Evolutionary conservation across 2,329 filamentous ascomycete species (phyloP).

Genomic region (Grosmannia clavigera): DNA sequence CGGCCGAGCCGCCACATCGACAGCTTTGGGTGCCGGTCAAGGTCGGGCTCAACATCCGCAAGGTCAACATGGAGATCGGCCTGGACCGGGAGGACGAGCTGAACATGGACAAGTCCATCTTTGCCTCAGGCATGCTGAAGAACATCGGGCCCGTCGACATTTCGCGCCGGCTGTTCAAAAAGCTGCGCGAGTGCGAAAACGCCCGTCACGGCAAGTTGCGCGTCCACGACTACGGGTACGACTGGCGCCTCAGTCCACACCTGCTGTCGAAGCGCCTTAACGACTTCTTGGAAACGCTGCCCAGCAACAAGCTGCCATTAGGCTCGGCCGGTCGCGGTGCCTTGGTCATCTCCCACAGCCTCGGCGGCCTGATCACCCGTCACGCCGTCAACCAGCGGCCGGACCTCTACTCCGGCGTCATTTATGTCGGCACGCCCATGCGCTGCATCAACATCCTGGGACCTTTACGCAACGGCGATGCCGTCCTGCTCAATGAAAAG

Average conservation of each 20-base stretch:
- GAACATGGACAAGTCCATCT: constrained; percentile 69
- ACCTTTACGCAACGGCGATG: constrained; percentile 81
- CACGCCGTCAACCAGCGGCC: constrained; percentile 79
- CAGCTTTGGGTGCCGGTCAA: constrained; percentile 93
- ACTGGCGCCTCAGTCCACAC: constrained; percentile 82
- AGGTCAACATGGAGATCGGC: constrained; percentile 82
- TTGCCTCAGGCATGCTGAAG: constrained; percentile 77
- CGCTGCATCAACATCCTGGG: constrained; percentile 86
- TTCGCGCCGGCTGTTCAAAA: constrained; percentile 67
- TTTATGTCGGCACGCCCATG: constrained; percentile 77
- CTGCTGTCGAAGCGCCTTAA: constrained; percentile 61
- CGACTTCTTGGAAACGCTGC: constrained; percentile 58
- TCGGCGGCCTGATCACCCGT: constrained; percentile 78
- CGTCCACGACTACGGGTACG: constrained; percentile 85
- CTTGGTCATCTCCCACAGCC: constrained; percentile 70
- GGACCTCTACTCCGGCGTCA: constrained; percentile 71
- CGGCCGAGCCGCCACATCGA: constrained; percentile 67
- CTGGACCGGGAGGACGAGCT: constrained; percentile 73
- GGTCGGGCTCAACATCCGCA: constrained; percentile 79
- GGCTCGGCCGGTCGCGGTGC: constrained; percentile 48
- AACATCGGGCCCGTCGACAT: constrained; percentile 90
- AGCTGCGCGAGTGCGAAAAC: constrained; percentile 62
- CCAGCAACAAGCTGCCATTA: constrained; percentile 51
- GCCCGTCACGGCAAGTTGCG: constrained; percentile 57
- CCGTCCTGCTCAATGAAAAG: constrained; percentile 77